A percentile compares a stretch with the other conserved stretches of the same genome.
These are phyloP conservation scores for Cytospora chrysosperma DNA, from an alignment of 2,329 filamentous ascomycete species.

Conservation along the genomic window DNA sequence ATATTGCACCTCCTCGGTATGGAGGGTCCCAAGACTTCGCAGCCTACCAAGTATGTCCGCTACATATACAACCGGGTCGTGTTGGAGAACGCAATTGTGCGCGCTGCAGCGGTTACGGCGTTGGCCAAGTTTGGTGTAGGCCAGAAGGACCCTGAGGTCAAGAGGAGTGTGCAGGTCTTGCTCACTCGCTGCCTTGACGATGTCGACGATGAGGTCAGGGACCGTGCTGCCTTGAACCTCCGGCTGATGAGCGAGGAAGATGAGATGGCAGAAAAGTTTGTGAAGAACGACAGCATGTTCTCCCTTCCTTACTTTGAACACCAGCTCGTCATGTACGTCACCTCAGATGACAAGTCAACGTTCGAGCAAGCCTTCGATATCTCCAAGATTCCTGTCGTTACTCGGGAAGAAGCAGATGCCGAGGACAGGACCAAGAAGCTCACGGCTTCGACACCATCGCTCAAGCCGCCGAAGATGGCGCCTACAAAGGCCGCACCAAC, in stretches of 20 bases:
- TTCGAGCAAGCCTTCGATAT: slow-evolving; percentile 90
- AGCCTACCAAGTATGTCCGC: slow-evolving; percentile 97
- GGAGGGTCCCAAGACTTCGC: slow-evolving; percentile 91
- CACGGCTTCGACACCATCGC: slow-evolving; percentile 83
- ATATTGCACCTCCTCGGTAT: slow-evolving; percentile 91
- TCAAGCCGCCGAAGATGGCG: slow-evolving; percentile 86
- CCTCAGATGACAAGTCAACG: slow-evolving; percentile 81
- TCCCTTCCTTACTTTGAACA: slow-evolving; percentile 94
- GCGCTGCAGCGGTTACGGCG: slow-evolving; percentile 92
- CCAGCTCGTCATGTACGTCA: slow-evolving; percentile 96
- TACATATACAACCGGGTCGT: slow-evolving; percentile 99
- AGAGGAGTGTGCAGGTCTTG: slow-evolving; percentile 89
- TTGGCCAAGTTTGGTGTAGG: slow-evolving; percentile 96
- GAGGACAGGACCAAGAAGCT: slow-evolving; percentile 98
- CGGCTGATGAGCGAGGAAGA: slow-evolving; percentile 91
- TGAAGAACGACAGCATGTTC: slow-evolving; percentile 97
- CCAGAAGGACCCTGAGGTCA: slow-evolving; percentile 94
- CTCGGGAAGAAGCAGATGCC: slow-evolving; percentile 90
- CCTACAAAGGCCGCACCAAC: slow-evolving; percentile 69
- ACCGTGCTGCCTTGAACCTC: slow-evolving; percentile 90
- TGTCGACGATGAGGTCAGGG: slow-evolving; percentile 94
- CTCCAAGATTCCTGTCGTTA: slow-evolving; percentile 86
- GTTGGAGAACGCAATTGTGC: slow-evolving; percentile 92
- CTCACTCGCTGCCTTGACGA: slow-evolving; percentile 93
- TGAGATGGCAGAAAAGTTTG: slow-evolving; percentile 79